Conservation (phyloP, 1,139 yeast genomes). For the Nakaseomyces sp. region DNA sequence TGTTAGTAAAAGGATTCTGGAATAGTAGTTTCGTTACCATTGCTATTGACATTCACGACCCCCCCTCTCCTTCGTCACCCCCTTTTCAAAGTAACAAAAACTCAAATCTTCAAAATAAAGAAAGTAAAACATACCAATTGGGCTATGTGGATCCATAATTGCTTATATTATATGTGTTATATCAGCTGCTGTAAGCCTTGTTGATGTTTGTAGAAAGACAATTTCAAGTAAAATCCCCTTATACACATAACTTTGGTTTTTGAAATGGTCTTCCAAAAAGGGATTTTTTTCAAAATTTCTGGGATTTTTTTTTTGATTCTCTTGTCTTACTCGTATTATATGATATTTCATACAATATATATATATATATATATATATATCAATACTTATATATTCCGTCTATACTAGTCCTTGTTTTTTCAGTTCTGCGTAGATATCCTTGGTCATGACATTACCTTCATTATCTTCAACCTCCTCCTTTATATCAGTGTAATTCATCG, state of each 20-base stretch:
- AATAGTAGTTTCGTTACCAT: no score
- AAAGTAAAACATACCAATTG: conserved; percentile 28
- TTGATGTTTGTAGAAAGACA: no score
- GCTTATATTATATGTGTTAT: neutral
- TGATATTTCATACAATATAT: neutral
- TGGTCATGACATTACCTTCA: conserved; percentile 87
- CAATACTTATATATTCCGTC: neutral
- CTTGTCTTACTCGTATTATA: neutral
- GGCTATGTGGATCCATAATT: conserved; percentile 30
- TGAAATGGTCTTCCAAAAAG: no score
- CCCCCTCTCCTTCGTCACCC: no score
- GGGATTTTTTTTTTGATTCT: no score
- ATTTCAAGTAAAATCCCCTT: no score
- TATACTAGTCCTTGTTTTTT: conserved; percentile 72
- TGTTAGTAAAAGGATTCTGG: no score
- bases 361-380: no score
- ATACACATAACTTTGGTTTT: no score
- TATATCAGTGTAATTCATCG: neutral
- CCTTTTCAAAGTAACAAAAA: neutral
- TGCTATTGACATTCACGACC: no score
- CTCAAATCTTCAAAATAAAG: conserved; percentile 1
- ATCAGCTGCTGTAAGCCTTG: neutral
- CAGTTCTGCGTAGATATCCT: conserved; percentile 70
- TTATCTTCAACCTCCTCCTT: conserved; percentile 70
- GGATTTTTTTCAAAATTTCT: no score